These are phyloP conservation scores for Ophiostoma ips DNA, from an alignment of 2,329 filamentous ascomycete genomes.

Conservation along the genomic window DNA sequence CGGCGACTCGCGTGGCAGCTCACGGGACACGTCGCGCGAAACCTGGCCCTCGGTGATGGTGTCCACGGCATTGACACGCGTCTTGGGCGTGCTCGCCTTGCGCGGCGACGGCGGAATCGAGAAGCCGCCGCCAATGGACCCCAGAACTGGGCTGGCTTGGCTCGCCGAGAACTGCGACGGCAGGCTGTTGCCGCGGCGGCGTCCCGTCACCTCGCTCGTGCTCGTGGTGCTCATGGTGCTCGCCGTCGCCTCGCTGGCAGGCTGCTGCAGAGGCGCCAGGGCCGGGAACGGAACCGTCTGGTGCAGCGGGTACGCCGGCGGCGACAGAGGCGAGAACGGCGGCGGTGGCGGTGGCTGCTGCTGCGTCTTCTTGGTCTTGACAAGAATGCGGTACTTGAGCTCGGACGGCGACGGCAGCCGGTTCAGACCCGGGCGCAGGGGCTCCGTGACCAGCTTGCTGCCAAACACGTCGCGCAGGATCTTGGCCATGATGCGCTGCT, in stretches of 20 bases:
- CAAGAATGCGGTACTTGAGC: slow-evolving; percentile 66
- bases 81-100: slow-evolving; percentile 35
- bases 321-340: neutral
- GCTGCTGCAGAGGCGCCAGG: slow-evolving; percentile 7
- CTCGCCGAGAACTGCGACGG: slow-evolving; percentile 55
- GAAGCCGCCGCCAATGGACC: slow-evolving; percentile 24
- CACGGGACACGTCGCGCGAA: slow-evolving; percentile 13
- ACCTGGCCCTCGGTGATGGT: slow-evolving; percentile 45
- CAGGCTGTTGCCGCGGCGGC: slow-evolving; percentile 53
- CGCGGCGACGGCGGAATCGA: slow-evolving; percentile 24
- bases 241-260: slow-evolving; percentile 15
- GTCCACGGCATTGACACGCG: slow-evolving; percentile 42
- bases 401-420: slow-evolving; percentile 75
- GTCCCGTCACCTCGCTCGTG: slow-evolving; percentile 21
- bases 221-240: neutral
- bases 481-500: slow-evolving; percentile 78
- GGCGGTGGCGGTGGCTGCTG: slow-evolving; percentile 18
- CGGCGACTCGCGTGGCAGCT: slow-evolving; percentile 28
- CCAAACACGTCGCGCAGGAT: slow-evolving; percentile 80
- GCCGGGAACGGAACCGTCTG: neutral
- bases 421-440: slow-evolving; percentile 52
- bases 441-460: slow-evolving; percentile 61
- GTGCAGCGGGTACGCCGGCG: neutral
- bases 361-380: slow-evolving; percentile 84
- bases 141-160: slow-evolving; percentile 39